These are phyloP conservation scores for Calonectria fujianensis DNA, from an alignment of 2,329 filamentous ascomycete genomes.

Conservation along the genomic window DNA sequence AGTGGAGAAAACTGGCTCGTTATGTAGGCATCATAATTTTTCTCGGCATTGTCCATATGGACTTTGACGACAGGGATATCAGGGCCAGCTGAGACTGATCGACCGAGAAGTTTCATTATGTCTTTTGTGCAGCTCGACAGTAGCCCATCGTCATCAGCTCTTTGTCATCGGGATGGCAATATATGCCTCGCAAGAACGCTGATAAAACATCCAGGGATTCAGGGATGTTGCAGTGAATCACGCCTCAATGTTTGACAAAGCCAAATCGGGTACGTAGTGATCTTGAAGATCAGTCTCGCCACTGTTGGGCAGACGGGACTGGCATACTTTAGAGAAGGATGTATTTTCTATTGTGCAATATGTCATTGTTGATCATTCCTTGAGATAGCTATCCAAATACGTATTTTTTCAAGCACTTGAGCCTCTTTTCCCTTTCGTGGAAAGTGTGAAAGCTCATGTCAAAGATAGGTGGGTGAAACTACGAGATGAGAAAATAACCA, in stretches of 20 bases:
- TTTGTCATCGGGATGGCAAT: not conserved
- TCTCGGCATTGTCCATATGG: not conserved
- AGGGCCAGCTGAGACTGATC: not conserved
- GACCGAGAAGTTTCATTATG: not conserved
- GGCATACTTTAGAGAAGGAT: not conserved
- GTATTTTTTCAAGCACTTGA: not conserved
- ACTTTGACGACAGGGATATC: not conserved
- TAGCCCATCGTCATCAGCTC: not conserved
- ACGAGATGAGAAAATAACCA: not conserved
- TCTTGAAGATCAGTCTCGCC: not conserved
- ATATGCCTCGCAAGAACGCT: not conserved
- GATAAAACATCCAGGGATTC: not conserved
- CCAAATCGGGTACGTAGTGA: not conserved
- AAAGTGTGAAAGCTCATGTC: not conserved
- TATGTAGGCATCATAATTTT: not conserved
- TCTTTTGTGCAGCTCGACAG: not conserved
- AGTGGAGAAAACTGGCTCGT: not conserved
- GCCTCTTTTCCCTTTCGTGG: too few relatives aligned
- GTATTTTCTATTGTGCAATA: not conserved
- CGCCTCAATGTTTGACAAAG: not conserved
- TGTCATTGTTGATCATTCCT: not conserved
- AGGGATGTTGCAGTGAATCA: not conserved
- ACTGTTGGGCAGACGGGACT: not conserved
- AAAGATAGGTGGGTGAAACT: not conserved
- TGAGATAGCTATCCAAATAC: not conserved